These are phyloP conservation scores for Neckera pumila DNA, from an alignment of 225 moss, liverwort and hornwort genomes.

Conservation along the genomic window DNA sequence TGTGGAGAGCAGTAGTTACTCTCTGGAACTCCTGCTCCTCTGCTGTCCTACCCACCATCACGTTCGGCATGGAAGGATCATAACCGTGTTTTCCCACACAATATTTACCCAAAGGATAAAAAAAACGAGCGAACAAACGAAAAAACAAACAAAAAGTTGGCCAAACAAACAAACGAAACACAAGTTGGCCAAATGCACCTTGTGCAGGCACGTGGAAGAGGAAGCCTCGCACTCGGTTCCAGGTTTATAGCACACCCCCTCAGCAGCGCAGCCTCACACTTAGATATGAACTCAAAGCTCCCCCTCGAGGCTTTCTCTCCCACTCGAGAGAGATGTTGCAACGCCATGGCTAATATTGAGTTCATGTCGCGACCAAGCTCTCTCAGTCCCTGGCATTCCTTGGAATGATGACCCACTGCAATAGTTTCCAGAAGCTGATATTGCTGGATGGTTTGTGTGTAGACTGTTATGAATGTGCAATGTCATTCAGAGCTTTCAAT, in stretches of 20 bases:
- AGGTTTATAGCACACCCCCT: not conserved
- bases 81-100: not conserved
- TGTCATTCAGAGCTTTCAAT: not conserved
- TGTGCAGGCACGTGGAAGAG: not conserved
- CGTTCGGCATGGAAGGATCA: not conserved
- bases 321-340: not conserved
- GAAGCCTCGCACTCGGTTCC: not conserved
- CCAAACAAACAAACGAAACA: not conserved
- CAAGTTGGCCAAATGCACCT: not conserved
- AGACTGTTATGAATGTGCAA: no score
- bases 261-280: not conserved
- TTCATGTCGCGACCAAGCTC: not conserved
- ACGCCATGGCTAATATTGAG: not conserved
- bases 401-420: not conserved
- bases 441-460: not conserved
- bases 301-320: not conserved
- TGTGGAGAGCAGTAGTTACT: not conserved
- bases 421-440: not conserved
- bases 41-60: not conserved
- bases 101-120: not conserved
- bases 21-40: not conserved
- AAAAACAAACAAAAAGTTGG: not conserved
- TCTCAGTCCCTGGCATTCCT: not conserved
- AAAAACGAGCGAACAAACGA: not conserved
- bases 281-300: not conserved